Evolutionary conservation across 495 filamentous ascomycete species (phyloP).

Genomic region (Penicillium tannophilum): DNA sequence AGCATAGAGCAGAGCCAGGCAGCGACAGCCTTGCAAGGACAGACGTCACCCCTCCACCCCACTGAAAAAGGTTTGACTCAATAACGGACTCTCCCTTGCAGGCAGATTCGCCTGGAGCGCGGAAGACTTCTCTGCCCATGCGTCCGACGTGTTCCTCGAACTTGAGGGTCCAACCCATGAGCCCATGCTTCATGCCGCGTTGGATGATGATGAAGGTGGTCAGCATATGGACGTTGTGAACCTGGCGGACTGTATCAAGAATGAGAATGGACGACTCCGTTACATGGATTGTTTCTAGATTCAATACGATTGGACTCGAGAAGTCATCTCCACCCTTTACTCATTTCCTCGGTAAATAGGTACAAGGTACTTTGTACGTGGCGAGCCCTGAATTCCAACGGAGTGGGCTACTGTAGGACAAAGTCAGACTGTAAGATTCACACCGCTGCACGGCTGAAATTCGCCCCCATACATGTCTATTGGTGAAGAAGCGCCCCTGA

Average conservation of each 20-base stretch:
- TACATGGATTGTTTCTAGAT: conserved; percentile 34
- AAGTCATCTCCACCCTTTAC: too few relatives aligned
- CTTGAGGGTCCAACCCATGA: conserved; percentile 23
- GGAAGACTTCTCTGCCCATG: conserved; percentile 16
- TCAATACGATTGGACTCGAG: not conserved
- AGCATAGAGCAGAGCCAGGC: conserved; percentile 8
- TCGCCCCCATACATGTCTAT: not conserved
- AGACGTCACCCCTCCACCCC: not conserved
- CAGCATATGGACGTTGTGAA: conserved; percentile 18
- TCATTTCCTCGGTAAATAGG: too few relatives aligned
- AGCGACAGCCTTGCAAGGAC: not conserved
- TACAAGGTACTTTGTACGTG: not conserved
- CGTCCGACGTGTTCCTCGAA: conserved; percentile 19
- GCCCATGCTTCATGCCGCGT: conserved; percentile 23
- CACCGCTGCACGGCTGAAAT: not conserved
- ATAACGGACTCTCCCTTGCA: not conserved
- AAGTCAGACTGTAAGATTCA: not conserved
- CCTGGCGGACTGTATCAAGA: conserved; percentile 30
- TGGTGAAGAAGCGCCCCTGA: not conserved
- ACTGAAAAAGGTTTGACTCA: not conserved
- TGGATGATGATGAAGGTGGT: conserved; percentile 18
- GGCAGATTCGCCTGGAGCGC: conserved; percentile 29
- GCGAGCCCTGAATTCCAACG: not conserved
- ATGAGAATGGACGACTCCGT: conserved; percentile 28
- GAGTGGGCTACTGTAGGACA: not conserved